Evolutionary conservation across 108 stramenopile genomes (phyloP).

Genomic region (Cyclotella baltica): DNA sequence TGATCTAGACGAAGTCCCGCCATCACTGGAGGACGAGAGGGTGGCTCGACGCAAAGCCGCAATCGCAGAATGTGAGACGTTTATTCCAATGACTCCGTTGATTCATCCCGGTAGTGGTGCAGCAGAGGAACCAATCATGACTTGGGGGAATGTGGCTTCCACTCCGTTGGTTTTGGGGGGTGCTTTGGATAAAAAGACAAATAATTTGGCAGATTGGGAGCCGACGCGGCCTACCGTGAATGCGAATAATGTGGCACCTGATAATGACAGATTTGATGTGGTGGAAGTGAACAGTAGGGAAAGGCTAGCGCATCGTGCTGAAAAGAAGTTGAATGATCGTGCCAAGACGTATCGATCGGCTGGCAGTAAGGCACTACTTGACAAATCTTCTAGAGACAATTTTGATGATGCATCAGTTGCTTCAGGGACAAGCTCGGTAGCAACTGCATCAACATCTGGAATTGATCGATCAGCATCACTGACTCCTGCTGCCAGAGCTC

Average conservation of each 20-base stretch:
- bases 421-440: background rate
- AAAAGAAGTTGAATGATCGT: constrained; percentile 33
- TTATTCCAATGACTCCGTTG: constrained; percentile 81
- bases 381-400: background rate
- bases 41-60: constrained; percentile 36
- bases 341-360: constrained; percentile 36
- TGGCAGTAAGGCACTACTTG: constrained; percentile 15
- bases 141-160: constrained; percentile 73
- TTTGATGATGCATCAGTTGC: constrained; percentile 2
- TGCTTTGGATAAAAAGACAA: constrained; percentile 25
- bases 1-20: constrained; percentile 71
- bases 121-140: constrained; percentile 66
- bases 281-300: constrained; percentile 43
- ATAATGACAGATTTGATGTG: constrained; percentile 38
- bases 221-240: constrained; percentile 16
- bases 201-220: constrained; percentile 29
- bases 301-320: constrained; percentile 35
- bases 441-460: background rate
- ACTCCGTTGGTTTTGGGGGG: constrained; percentile 67
- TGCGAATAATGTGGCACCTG: background rate
- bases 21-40: constrained; percentile 53
- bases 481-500: constrained; percentile 61
- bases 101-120: constrained; percentile 64
- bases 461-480: constrained; percentile 50
- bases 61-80: constrained; percentile 46